Evolutionary conservation across 2,329 filamentous ascomycete genomes (phyloP).

Genomic region (Penicillium decumbens): DNA sequence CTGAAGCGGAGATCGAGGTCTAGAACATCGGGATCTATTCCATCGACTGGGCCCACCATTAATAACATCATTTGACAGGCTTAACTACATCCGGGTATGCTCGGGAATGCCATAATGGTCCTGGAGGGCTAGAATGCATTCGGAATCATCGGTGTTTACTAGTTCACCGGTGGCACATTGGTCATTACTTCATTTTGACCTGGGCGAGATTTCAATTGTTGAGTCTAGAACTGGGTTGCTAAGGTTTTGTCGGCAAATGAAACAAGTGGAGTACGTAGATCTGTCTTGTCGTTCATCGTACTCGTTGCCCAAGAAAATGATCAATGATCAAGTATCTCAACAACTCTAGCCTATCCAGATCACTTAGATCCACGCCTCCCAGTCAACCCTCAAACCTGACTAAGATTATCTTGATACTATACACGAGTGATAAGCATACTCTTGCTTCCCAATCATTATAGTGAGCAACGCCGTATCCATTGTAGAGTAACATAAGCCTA

Average conservation of each 20-base stretch:
- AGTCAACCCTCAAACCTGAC: too few species aligned
- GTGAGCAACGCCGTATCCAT: too few species aligned
- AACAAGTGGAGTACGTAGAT: background rate
- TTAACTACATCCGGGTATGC: background rate
- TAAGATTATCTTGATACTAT: too few species aligned
- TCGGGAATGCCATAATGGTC: background rate
- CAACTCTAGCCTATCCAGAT: background rate
- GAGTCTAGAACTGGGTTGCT: background rate
- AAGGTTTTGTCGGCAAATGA: background rate
- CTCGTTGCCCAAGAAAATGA: background rate
- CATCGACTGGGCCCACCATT: background rate
- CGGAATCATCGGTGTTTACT: background rate
- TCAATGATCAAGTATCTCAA: background rate
- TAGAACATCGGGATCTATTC: conserved; percentile 1
- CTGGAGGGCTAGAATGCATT: background rate
- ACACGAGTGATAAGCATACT: too few species aligned
- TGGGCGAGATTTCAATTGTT: background rate
- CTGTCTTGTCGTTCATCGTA: background rate
- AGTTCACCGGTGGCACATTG: background rate
- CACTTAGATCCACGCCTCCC: background rate
- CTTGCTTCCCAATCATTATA: too few species aligned
- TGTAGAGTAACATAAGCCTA: too few species aligned
- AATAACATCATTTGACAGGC: background rate
- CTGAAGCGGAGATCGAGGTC: background rate
- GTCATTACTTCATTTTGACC: background rate